Evolutionary conservation across 1,284 basidiomycete genomes (phyloP).

Genomic region (Heterobasidion annosum): DNA sequence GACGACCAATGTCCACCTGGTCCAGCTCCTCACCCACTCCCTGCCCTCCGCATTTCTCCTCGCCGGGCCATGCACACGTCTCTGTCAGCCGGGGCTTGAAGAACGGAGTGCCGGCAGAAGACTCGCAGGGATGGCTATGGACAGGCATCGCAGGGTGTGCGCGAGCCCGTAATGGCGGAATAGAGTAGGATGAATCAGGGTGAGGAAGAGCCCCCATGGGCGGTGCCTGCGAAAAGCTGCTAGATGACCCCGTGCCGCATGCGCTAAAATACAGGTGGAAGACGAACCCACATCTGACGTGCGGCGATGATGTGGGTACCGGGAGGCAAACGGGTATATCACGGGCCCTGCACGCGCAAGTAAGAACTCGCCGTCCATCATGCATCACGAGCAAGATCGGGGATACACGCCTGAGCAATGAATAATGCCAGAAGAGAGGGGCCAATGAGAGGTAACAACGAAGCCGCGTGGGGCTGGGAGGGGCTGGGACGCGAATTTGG

Average conservation of each 20-base stretch:
- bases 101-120: constrained; percentile 21
- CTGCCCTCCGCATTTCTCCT: constrained; percentile 8
- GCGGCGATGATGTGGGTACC: constrained; percentile 21
- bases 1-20: constrained; percentile 21
- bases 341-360: constrained; percentile 11
- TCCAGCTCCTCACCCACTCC: constrained; percentile 16
- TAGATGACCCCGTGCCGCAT: no score
- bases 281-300: constrained; percentile 19
- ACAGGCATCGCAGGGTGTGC: constrained; percentile 21
- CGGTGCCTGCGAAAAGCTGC: constrained; percentile 16
- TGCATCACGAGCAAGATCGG: background rate
- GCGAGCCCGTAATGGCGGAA: constrained; percentile 18
- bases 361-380: background rate
- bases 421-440: constrained; percentile 23
- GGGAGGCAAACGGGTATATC: constrained; percentile 19
- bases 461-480: constrained; percentile 16
- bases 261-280: background rate
- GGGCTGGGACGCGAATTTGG: constrained; percentile 15
- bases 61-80: constrained; percentile 15
- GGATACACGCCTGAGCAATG: constrained; percentile 19
- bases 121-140: constrained; percentile 14
- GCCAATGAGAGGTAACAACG: constrained; percentile 25
- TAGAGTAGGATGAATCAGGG: constrained; percentile 22
- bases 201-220: constrained; percentile 25
- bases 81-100: constrained; percentile 24